These are phyloP conservation scores for Saccharomyces hybrid DNA, from an alignment of 1,139 yeast genomes.

Conservation along the genomic window DNA sequence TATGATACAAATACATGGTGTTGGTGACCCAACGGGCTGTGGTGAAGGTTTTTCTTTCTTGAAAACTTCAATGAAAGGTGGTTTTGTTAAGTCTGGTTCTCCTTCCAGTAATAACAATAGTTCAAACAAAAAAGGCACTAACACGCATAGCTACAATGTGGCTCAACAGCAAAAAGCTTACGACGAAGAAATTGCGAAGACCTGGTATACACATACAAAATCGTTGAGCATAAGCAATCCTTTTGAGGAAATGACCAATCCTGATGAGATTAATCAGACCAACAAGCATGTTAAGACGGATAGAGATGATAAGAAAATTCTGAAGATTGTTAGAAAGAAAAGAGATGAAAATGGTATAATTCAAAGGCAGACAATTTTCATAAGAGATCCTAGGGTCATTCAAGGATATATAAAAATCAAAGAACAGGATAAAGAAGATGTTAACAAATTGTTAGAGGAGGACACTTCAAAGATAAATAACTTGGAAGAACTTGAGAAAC, in stretches of 20 bases:
- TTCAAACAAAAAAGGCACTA: slow-evolving; percentile 20
- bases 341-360: slow-evolving; percentile 81
- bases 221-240: slow-evolving; percentile 46
- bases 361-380: slow-evolving; percentile 71
- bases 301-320: slow-evolving; percentile 38
- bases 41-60: slow-evolving; percentile 88
- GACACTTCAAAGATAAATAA: slow-evolving; percentile 74
- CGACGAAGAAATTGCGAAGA: slow-evolving; percentile 80
- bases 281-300: slow-evolving; percentile 27
- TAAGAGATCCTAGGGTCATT: slow-evolving; percentile 79
- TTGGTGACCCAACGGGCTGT: slow-evolving; percentile 91
- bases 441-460: slow-evolving; percentile 30
- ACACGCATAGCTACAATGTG: slow-evolving; percentile 65
- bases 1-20: slow-evolving; percentile 93
- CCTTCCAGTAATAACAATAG: background rate
- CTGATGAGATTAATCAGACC: slow-evolving; percentile 31
- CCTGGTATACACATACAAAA: slow-evolving; percentile 83
- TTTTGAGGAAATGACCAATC: slow-evolving; percentile 36
- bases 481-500: slow-evolving; percentile 76
- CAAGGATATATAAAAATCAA: slow-evolving; percentile 77
- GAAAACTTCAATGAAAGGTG: slow-evolving; percentile 91
- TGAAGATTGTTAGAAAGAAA: slow-evolving; percentile 71
- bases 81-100: slow-evolving; percentile 58
- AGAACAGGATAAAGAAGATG: slow-evolving; percentile 58
- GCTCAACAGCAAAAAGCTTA: slow-evolving; percentile 89